Percentiles rank a stretch among this genome's conserved stretches.
Evolutionary conservation across 148 eudicot genomes (phyloP).

Genomic region (Camellia japonica): DNA sequence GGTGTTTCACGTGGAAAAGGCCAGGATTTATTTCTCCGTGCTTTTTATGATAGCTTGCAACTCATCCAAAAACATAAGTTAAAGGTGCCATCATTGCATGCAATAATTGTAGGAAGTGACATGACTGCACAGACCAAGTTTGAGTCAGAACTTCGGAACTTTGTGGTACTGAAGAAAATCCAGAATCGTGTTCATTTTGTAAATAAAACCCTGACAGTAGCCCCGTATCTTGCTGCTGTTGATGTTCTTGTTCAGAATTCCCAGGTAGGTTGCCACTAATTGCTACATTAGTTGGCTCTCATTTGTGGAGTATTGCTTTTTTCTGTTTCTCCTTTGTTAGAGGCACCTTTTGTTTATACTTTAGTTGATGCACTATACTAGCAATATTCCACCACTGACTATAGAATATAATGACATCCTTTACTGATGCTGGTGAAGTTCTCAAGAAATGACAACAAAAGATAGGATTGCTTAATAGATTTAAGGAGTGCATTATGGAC

Average conservation of each 20-base stretch:
- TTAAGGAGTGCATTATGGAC: background rate
- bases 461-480: background rate
- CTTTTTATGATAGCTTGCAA: slow-evolving; percentile 83
- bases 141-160: slow-evolving; percentile 77
- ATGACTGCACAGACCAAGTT: slow-evolving; percentile 88
- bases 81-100: slow-evolving; percentile 85
- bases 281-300: background rate
- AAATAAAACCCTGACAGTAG: slow-evolving; percentile 82
- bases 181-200: slow-evolving; percentile 85
- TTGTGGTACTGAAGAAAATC: slow-evolving; percentile 65
- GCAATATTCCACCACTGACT: background rate
- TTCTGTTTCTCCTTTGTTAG: background rate
- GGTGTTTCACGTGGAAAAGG: slow-evolving; percentile 99
- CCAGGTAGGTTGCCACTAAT: slow-evolving; percentile 45
- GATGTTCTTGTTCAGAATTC: slow-evolving; percentile 98
- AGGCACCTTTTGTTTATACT: background rate
- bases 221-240: slow-evolving; percentile 85
- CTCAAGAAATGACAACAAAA: background rate
- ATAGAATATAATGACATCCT: background rate
- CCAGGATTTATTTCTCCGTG: slow-evolving; percentile 82
- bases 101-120: slow-evolving; percentile 91
- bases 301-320: background rate
- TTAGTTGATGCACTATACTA: background rate
- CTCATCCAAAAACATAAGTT: slow-evolving; percentile 70
- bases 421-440: background rate